phyloP scores from a whole-genome alignment of 2,329 filamentous ascomycete species.

The Botryosphaeria dothidea region DNA sequence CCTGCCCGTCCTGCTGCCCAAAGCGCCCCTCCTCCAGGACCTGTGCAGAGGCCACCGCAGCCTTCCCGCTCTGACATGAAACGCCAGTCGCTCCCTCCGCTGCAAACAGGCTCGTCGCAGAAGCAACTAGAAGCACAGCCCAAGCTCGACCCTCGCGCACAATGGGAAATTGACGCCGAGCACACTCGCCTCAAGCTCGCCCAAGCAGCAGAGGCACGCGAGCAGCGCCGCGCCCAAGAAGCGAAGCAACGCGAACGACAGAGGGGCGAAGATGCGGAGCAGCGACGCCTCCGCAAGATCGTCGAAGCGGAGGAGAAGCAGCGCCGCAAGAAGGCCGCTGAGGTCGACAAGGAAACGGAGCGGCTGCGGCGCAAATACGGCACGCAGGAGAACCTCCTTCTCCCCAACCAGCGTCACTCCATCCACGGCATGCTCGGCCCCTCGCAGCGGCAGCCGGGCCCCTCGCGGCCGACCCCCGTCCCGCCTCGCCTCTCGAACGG shows the following conservation, averaged over 20 bases:
- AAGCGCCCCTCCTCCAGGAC: conserved; percentile 2
- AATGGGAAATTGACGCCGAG: conserved; percentile 55
- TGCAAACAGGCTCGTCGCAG: conserved; percentile 29
- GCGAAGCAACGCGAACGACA: conserved; percentile 50
- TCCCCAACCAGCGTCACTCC: neutral
- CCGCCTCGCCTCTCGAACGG: conserved; percentile 1
- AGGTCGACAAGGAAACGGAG: conserved; percentile 72
- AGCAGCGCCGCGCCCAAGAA: conserved; percentile 41
- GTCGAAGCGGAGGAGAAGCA: conserved; percentile 63
- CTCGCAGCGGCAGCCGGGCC: neutral
- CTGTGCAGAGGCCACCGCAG: neutral
- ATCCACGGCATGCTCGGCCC: neutral
- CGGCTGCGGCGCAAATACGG: conserved; percentile 70
- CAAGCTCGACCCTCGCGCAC: conserved; percentile 50
- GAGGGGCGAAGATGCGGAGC: conserved; percentile 60
- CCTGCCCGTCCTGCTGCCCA: neutral
- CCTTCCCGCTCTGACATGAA: conserved; percentile 24
- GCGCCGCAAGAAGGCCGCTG: conserved; percentile 52
- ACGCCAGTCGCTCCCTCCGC: conserved; percentile 31
- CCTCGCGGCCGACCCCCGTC: neutral
- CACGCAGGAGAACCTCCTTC: conserved; percentile 23
- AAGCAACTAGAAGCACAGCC: conserved; percentile 33
- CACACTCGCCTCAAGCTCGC: conserved; percentile 42
- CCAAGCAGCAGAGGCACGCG: neutral
- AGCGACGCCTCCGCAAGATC: conserved; percentile 64